phyloP scores from a whole-genome alignment of 2,329 filamentous ascomycete species.

The Colletotrichum sp. region DNA sequence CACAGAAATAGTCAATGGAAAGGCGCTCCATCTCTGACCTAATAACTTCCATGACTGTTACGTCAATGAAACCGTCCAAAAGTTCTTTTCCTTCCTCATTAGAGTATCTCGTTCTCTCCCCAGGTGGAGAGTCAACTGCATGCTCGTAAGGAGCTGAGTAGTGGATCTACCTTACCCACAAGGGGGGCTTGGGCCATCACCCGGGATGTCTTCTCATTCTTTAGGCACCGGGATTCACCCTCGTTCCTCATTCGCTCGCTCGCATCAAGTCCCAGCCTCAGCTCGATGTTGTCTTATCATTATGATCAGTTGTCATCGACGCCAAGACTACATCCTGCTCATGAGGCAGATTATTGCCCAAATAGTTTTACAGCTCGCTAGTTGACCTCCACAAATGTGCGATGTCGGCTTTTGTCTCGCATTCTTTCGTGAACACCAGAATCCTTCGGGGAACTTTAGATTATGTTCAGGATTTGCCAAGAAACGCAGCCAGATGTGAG shows the following conservation, averaged over 20 bases:
- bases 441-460: background rate
- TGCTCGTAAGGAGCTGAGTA: background rate
- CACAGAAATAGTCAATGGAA: no score
- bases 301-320: background rate
- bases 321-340: background rate
- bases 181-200: background rate
- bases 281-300: background rate
- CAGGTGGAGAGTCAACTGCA: background rate
- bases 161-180: background rate
- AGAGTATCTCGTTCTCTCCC: background rate
- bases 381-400: fast-evolving
- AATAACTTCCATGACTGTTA: no score
- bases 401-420: background rate
- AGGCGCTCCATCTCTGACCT: no score
- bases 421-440: fast-evolving
- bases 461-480: background rate
- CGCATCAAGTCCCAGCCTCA: background rate
- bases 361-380: fast-evolving
- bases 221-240: background rate
- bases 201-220: background rate
- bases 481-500: fast-evolving
- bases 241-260: background rate
- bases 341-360: background rate
- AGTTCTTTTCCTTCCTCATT: fast-evolving
- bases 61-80: background rate